Evolutionary conservation across 306 rosid genomes (phyloP).

Genomic region (Prosopis cineraria): DNA sequence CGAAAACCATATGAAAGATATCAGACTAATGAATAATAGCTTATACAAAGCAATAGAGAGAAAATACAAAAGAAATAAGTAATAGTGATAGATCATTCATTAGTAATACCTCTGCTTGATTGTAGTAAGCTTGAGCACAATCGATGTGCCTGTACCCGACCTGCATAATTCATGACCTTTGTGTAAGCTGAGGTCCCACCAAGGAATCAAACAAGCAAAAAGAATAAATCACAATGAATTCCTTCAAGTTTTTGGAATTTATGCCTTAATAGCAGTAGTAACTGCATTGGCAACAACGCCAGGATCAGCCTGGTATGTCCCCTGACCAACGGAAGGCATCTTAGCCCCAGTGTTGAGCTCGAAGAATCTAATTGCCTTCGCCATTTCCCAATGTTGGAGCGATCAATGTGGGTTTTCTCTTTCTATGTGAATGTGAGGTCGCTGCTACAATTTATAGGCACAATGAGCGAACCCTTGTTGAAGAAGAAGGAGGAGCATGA

Average conservation of each 20-base stretch:
- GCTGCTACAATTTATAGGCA: not conserved
- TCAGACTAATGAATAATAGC: not conserved
- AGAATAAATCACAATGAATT: not conserved
- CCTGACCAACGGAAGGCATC: constrained; percentile 61
- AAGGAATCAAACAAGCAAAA: not conserved
- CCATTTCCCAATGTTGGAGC: constrained; percentile 30
- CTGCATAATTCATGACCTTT: constrained; percentile 33
- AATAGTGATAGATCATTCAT: not conserved
- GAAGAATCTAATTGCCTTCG: constrained; percentile 31
- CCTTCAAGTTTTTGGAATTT: no score
- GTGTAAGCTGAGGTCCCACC: not conserved
- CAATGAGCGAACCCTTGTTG: not conserved
- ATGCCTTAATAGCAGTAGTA: constrained; percentile 54
- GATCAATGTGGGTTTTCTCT: not conserved
- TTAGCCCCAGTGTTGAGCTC: constrained; percentile 56
- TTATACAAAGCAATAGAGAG: not conserved
- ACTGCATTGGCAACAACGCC: constrained; percentile 45
- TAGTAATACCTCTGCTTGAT: constrained; percentile 60
- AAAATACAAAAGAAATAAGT: no score
- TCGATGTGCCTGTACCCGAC: constrained; percentile 68
- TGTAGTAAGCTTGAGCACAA: constrained; percentile 56
- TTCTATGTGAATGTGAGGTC: not conserved
- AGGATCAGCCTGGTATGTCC: constrained; percentile 53
- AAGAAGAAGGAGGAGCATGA: not conserved
- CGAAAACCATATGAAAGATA: not conserved